Evolutionary conservation across 2,329 filamentous ascomycete species (phyloP), one percentile per base, ranked within the genome.

Genomic region (Juglanconis juglandina): DNA sequence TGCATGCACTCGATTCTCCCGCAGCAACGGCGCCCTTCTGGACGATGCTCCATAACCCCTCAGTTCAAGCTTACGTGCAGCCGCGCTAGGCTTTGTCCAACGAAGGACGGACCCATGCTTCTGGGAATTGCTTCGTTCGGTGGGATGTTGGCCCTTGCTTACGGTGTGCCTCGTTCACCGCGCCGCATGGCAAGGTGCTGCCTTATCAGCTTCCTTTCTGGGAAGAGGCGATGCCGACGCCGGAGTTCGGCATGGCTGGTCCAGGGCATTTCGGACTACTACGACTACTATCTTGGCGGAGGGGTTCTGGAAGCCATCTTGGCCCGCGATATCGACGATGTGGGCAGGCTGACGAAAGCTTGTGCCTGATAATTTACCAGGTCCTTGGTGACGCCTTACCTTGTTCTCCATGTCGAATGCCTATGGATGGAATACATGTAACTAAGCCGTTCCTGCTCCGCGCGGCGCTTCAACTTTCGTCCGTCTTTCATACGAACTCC

Each of bases 61-160:
- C 14, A n/a, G 39, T 53, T 54, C 56, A 41, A 58, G 58, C 58
- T 63, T 60, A 63, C 58, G n/a, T 58, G 58, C 61, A 60, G 58
- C 30, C 10, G n/a, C 57, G 34, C 60, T 60, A 62, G 33, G 32
- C 61, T 59, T 24, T 34, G 56, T 56, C 24, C 3, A 42, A 48
- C 30, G 13, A 14, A 35, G 13, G 4, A 32, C 11, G 13, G 37
- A n/a, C 14, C 56, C 53, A 39, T 48, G 46, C 35, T 34, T 49
- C 35, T 34, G 42, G 50, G 47, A 41, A 37, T 59, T 11, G 37
- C 50, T 50, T 34, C 33, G 13, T n/a, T 49, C 61, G 61, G 61
- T 53, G 32, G 58, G 58, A 62, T 62, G 37, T 60, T 62, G 58
- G 34, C 33, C 60, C 60, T 60, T 60, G 60, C 60, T 62, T 56